Evolutionary conservation across 352 stramenopile species (phyloP).

Genomic region (Thalassiosira delicatula): DNA sequence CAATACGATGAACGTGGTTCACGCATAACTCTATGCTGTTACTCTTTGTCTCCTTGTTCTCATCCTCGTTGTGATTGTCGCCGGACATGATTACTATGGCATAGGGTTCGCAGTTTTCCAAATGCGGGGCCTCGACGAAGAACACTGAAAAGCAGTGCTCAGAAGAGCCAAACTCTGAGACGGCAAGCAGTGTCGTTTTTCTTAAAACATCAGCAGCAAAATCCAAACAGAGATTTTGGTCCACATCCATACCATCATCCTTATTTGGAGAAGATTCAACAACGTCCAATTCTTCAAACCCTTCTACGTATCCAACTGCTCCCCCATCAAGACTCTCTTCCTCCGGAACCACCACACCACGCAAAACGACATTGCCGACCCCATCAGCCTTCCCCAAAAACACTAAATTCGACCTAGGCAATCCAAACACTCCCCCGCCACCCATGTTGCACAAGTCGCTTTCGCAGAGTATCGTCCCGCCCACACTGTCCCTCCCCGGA

Average conservation of each 20-base stretch:
- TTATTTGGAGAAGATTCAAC: constrained; percentile 5
- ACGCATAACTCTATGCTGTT: constrained; percentile 23
- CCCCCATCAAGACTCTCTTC: background rate
- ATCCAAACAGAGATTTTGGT: constrained; percentile 22
- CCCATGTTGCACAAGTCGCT: constrained; percentile 51
- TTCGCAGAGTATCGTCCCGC: constrained; percentile 52
- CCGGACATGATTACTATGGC: constrained; percentile 53
- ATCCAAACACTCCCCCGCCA: constrained; percentile 43
- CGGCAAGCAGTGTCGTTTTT: constrained; percentile 49
- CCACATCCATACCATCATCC: constrained; percentile 33
- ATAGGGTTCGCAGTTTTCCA: constrained; percentile 27
- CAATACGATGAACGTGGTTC: constrained; percentile 40
- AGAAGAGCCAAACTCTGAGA: constrained; percentile 39
- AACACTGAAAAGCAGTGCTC: constrained; percentile 37
- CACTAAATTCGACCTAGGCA: constrained; percentile 63
- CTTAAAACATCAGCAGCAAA: constrained; percentile 37
- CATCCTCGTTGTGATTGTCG: constrained; percentile 6
- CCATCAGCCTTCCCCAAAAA: constrained; percentile 61
- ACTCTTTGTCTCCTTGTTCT: constrained; percentile 13
- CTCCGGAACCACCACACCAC: constrained; percentile 31
- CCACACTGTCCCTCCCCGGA: constrained; percentile 72
- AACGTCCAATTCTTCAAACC: constrained; percentile 55
- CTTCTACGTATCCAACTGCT: constrained; percentile 19
- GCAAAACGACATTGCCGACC: constrained; percentile 58
- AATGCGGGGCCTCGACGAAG: constrained; percentile 38